Evolutionary conservation across 768 basidiomycete genomes (phyloP).

Genomic region (Leccinum arenicola): DNA sequence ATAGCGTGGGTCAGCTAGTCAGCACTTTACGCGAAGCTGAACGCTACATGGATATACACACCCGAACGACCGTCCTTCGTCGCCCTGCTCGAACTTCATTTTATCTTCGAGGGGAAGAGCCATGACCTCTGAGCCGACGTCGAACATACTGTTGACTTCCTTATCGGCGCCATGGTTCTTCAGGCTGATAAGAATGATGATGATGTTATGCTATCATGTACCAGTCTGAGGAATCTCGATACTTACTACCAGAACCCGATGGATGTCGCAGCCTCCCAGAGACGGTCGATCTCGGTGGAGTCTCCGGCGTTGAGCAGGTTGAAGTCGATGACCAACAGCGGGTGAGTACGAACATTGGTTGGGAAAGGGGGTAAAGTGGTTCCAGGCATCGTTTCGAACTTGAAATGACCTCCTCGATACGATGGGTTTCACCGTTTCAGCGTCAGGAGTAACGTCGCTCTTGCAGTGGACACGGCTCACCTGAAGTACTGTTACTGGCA

Average conservation of each 20-base stretch:
- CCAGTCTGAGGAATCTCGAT: neutral
- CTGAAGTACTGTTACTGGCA: no score
- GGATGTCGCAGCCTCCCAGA: constrained; percentile 47
- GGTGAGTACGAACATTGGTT: constrained; percentile 40
- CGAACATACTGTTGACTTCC: constrained; percentile 39
- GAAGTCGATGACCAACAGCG: constrained; percentile 46
- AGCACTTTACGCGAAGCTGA: neutral
- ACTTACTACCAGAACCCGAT: constrained; percentile 58
- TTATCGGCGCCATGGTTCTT: constrained; percentile 42
- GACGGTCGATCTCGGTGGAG: constrained; percentile 36
- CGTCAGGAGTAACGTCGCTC: neutral
- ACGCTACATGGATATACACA: neutral
- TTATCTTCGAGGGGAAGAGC: constrained; percentile 41
- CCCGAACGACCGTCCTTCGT: constrained; percentile 41
- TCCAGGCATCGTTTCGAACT: constrained; percentile 30
- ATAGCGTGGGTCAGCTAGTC: neutral
- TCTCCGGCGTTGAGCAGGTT: constrained; percentile 35
- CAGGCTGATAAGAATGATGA: constrained; percentile 26
- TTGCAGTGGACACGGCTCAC: neutral
- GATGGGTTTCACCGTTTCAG: neutral
- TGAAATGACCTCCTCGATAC: neutral
- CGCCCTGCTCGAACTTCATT: constrained; percentile 42
- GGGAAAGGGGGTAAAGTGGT: constrained; percentile 42
- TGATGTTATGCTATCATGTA: neutral
- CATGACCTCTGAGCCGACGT: constrained; percentile 41